A percentile compares a stretch with the other conserved stretches of the same genome.
Conservation (phyloP, 1,284 basidiomycete species). For the Cryptococcus sp. region DNA sequence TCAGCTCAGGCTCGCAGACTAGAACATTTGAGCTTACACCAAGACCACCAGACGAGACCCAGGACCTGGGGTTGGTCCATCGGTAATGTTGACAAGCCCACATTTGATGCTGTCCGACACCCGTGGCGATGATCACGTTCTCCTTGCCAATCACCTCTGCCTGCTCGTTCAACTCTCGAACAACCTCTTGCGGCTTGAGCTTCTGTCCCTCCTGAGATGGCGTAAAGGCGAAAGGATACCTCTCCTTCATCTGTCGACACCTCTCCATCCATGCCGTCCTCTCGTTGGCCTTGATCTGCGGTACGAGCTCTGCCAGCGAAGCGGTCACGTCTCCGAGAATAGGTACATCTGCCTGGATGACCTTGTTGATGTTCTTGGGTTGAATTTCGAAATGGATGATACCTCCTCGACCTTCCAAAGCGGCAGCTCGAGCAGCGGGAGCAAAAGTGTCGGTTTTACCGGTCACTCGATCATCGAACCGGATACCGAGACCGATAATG, state of each 20-base stretch:
- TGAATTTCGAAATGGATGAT: slow-evolving; percentile 99
- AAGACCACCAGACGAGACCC: slow-evolving; percentile 95
- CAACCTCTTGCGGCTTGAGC: slow-evolving; percentile 95
- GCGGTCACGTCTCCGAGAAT: slow-evolving; percentile 87
- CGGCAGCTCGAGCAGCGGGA: slow-evolving; percentile 82
- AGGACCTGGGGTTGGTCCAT: slow-evolving; percentile 79
- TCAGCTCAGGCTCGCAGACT: slow-evolving; percentile 8
- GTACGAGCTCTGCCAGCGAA: slow-evolving; percentile 75
- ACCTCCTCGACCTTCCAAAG: slow-evolving; percentile 77
- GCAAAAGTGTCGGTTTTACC: slow-evolving; percentile 87
- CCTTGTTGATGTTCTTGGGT: slow-evolving; percentile 99
- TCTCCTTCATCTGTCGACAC: slow-evolving; percentile 77
- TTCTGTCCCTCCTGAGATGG: slow-evolving; percentile 60
- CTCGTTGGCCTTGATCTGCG: slow-evolving; percentile 61
- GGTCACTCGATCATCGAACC: slow-evolving; percentile 98
- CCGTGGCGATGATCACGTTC: slow-evolving; percentile 82
- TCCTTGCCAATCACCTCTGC: slow-evolving; percentile 64
- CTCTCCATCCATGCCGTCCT: slow-evolving; percentile 75
- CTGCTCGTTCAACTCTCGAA: slow-evolving; percentile 82
- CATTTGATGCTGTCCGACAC: slow-evolving; percentile 99
- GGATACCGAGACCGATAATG: slow-evolving; percentile 90
- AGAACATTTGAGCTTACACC: slow-evolving; percentile 57
- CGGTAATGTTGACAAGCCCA: slow-evolving; percentile 95
- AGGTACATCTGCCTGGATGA: slow-evolving; percentile 89
- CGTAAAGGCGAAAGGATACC: slow-evolving; percentile 85